Conservation (phyloP, 2,329 filamentous ascomycete genomes). For the Xylariaceae sp. region DNA sequence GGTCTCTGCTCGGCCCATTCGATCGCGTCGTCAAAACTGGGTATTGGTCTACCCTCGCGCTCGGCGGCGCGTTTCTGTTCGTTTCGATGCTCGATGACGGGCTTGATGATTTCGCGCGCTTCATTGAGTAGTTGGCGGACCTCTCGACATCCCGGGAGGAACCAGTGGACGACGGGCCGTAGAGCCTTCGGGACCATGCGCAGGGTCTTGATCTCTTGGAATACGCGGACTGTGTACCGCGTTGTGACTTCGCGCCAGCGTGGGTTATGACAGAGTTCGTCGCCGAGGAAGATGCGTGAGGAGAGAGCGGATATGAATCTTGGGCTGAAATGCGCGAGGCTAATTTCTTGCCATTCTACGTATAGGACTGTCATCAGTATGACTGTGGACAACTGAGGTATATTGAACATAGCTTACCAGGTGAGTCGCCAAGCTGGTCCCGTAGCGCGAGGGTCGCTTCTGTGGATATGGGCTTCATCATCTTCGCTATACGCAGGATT, state of each 20-base stretch:
- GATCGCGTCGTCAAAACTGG: conserved; percentile 32
- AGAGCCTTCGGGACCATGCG: conserved; percentile 37
- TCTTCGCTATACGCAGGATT: conserved; percentile 4
- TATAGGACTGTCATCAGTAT: too few relatives aligned
- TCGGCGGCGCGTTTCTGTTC: conserved; percentile 17
- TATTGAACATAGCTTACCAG: conserved; percentile 10
- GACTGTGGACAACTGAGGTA: neutral
- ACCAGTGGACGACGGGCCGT: conserved; percentile 38
- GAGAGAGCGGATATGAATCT: conserved; percentile 42
- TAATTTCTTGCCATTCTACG: conserved; percentile 37
- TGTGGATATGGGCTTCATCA: conserved; percentile 17
- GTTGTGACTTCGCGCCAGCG: conserved; percentile 39
- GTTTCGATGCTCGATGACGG: conserved; percentile 23
- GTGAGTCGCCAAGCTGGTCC: conserved; percentile 17
- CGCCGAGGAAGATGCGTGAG: conserved; percentile 42
- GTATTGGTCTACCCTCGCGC: conserved; percentile 16
- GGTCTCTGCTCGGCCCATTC: conserved; percentile 37
- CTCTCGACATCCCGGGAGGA: conserved; percentile 36
- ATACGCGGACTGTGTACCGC: conserved; percentile 34
- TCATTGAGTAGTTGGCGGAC: conserved; percentile 29
- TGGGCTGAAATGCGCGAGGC: conserved; percentile 31
- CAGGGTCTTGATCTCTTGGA: conserved; percentile 33
- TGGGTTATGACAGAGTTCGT: conserved; percentile 39
- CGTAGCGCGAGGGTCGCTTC: conserved; percentile 18
- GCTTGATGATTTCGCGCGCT: conserved; percentile 25